Evolutionary conservation across 2,329 filamentous ascomycete species (phyloP), one percentile per base, ranked within the genome.

Genomic region (Colletotrichum sp.): DNA sequence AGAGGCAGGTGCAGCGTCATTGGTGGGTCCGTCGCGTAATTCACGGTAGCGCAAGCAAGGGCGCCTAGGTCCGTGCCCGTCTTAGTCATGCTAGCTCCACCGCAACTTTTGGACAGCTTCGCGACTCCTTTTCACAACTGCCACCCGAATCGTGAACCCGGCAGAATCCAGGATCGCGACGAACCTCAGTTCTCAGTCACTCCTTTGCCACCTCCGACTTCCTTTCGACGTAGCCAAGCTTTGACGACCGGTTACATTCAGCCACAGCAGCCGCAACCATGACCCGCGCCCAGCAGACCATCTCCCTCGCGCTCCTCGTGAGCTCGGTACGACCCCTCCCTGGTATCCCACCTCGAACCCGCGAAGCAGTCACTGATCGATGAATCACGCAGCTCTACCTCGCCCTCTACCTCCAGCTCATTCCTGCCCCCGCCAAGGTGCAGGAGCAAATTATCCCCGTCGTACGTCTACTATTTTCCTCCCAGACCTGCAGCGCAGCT

Each of bases 231-330:
- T 28, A 25, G 43, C 3, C 36, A 15, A 8, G 4, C 8, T 10
- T 16, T 8, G 18, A 25, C 5, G 8, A n/a, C 27, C 34, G 6
- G 43, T n/a, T 18, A 3, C 30, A 8, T 6, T 9, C 13, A 15
- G 10, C 8, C 4, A 22, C 5, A 2, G 15, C 36, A 65, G 13
- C 43, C 34, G n/a, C 28, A 28, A 58, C 22, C n/a, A 98, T 98
- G 97, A 98, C 97, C 79, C 95, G 96, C 86, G 97, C 97, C 27
- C 93, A 95, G 85, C 96, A 98, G 86, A 96, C 95, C 78, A 93
- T 98, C 83, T 98, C 96, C 77, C 90, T 98, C 82, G 93, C 93
- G 82, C 92, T 98, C 81, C 91, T 98, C 80, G 91, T 97, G 86
- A 95, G 95, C 81, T 98, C 96, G 48, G 96, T 98, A 93, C 80